Conservation (phyloP, 2,329 filamentous ascomycete species). For the Cladosporium sp. region DNA sequence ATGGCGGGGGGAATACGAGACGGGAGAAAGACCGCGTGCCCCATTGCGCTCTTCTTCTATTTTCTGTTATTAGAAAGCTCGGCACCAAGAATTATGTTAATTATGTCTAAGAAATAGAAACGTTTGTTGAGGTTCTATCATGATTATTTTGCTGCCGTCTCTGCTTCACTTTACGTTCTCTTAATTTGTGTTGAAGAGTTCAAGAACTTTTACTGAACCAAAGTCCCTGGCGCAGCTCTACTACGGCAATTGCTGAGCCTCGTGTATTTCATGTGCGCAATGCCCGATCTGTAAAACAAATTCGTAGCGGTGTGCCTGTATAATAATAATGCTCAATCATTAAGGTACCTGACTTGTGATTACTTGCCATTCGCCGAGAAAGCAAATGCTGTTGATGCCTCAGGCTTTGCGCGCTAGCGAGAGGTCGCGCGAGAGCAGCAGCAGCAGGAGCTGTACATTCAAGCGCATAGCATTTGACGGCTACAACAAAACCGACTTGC, state of each 20-base stretch:
- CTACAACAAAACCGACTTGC: neutral
- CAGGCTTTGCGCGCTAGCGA: neutral
- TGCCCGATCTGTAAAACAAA: neutral
- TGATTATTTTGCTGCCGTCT: neutral
- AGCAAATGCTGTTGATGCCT: neutral
- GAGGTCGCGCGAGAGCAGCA: neutral
- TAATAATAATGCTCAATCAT: neutral
- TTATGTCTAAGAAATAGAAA: slow-evolving; percentile 12
- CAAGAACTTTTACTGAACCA: neutral
- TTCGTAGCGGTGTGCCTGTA: neutral
- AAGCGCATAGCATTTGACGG: neutral
- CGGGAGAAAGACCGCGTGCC: neutral
- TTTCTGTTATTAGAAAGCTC: slow-evolving; percentile 9
- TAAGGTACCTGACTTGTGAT: neutral
- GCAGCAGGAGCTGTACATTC: neutral
- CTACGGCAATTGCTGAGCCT: neutral
- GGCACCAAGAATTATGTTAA: slow-evolving; percentile 14
- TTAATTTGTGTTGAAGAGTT: neutral
- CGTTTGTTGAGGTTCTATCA: slow-evolving; percentile 7
- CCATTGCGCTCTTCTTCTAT: slow-evolving; percentile 1
- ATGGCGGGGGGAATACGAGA: slow-evolving; percentile 8
- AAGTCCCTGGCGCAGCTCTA: neutral
- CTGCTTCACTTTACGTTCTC: neutral
- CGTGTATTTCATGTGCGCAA: neutral
- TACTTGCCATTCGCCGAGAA: neutral